phyloP scores from a whole-genome alignment of 2,329 filamentous ascomycete species.

The Aspergillus quadrilineatus region DNA sequence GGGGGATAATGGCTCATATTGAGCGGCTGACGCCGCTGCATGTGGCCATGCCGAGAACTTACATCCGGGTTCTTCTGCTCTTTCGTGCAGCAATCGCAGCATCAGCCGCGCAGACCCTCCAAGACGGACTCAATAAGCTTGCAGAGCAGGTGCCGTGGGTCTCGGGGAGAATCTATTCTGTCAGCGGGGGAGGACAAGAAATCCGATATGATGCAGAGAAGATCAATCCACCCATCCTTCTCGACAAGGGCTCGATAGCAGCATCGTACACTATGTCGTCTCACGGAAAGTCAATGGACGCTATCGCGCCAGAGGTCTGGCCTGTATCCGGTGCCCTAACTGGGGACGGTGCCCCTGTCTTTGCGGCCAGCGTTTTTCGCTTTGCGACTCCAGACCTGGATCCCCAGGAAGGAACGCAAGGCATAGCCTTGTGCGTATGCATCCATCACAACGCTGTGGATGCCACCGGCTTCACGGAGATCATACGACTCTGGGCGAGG shows the following conservation, averaged over 20 bases:
- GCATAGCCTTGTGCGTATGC: conserved; percentile 11
- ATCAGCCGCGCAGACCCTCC: background rate
- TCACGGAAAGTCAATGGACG: background rate
- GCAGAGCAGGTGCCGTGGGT: conserved; percentile 5
- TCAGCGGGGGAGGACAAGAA: background rate
- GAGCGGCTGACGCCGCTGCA: conserved; percentile 10
- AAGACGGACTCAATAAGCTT: conserved; percentile 1
- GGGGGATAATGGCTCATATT: background rate
- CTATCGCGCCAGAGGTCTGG: conserved; percentile 3
- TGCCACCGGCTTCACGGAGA: conserved; percentile 8
- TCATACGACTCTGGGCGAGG: conserved; percentile 4
- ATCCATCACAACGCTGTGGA: conserved; percentile 16
- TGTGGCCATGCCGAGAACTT: conserved; percentile 10
- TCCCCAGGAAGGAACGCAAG: background rate
- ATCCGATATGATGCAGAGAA: conserved; percentile 1
- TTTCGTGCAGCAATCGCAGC: background rate
- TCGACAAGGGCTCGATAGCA: conserved; percentile 6
- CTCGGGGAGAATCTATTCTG: background rate
- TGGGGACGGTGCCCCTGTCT: conserved; percentile 6
- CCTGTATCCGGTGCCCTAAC: background rate
- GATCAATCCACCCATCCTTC: background rate
- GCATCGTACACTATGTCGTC: no score
- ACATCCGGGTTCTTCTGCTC: conserved; percentile 11
- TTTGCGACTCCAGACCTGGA: conserved; percentile 4
- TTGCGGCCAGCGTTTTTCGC: conserved; percentile 15